Base-by-base conservation (phyloP, 1,284 basidiomycete genomes). In the Cryptococcus sp. region DNA sequence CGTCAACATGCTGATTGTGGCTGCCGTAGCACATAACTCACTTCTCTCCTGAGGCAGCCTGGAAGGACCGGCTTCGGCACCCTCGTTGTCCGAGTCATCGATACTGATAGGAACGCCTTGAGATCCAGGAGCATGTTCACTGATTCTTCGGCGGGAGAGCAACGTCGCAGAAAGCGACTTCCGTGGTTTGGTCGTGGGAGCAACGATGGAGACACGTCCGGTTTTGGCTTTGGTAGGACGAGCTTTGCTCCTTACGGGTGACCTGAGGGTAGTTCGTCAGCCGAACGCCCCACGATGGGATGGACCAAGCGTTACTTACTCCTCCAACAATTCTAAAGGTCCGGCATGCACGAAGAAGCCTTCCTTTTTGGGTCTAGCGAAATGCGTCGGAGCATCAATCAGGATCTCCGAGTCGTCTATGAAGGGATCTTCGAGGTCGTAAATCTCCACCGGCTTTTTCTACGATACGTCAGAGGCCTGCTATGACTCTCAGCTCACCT, bases 391-490 rank as follows among this genome's bases (percentile, higher is more conserved):
- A 72, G 94, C 88, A 79, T 97, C 93, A 45, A 94, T 82, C 20
- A 86, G 87, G 55, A 96, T 84, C 74, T 99, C 94, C 0, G 92
- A 92, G 79, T 99, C 95, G 81, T 99, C 95, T 71, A 99, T 97
- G 80, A 98, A 98, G 0, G 91, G 90, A 79, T 99, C 95, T 1
- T 84, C 82, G 19, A 88, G 82, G 79, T 99, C 94, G 81, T 99
- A 99, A 72, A 35, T 35, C 10, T 89, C 72, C 50, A 67, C 88
- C 65, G 89, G 88, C 77, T 87, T 87, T 75, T 85, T 84, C 59
- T 65, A 13, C 51, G 2, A 46, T 19, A 50, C 50, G 40, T 62
- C 48, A 59, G 17, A 3, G 44, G 50, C 31, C 10, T 49, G 48
- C 38, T 44, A 13, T 19, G 52, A 44, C 13, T 17, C 40, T 25